Evolutionary conservation across 2,329 filamentous ascomycete genomes (phyloP).

Genomic region (Ophiostoma himal-ulmi): DNA sequence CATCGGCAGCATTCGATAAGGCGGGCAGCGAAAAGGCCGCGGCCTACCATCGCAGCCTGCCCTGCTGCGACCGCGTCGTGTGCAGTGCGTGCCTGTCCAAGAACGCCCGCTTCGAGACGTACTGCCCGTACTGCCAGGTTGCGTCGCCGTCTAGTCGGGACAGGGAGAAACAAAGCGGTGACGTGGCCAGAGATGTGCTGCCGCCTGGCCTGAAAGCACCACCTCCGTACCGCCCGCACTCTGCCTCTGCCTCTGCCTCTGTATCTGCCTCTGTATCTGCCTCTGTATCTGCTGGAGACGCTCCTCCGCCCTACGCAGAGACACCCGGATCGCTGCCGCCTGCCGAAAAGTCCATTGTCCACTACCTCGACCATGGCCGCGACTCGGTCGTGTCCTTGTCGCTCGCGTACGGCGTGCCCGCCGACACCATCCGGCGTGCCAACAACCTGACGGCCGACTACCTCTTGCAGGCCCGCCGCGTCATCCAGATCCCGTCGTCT

Average conservation of each 20-base stretch:
- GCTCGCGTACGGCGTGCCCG: constrained; percentile 64
- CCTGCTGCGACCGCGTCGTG: constrained; percentile 65
- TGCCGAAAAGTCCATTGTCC: constrained; percentile 58
- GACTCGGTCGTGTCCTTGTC: constrained; percentile 65
- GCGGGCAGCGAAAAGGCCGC: neutral
- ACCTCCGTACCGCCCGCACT: constrained; percentile 48
- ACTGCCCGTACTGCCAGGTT: constrained; percentile 73
- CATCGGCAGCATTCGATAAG: constrained; percentile 44
- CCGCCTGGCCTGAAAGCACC: constrained; percentile 61
- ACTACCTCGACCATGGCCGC: constrained; percentile 65
- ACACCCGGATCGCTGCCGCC: neutral
- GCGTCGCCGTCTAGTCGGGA: constrained; percentile 39
- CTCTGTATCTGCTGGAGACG: neutral
- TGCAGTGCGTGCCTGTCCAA: constrained; percentile 65
- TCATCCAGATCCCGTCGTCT: constrained; percentile 57
- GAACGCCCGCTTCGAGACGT: constrained; percentile 61
- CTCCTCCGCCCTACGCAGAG: constrained; percentile 25
- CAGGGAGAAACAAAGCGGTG: neutral
- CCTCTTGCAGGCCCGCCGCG: constrained; percentile 61
- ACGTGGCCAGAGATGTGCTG: constrained; percentile 33
- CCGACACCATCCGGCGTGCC: constrained; percentile 53
- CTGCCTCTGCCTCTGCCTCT: neutral
- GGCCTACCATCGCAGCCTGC: constrained; percentile 49
- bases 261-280: neutral
- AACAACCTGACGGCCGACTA: constrained; percentile 66